phyloP scores from a whole-genome alignment of 2,329 filamentous ascomycete species.

The Sarocladium kiliense region DNA sequence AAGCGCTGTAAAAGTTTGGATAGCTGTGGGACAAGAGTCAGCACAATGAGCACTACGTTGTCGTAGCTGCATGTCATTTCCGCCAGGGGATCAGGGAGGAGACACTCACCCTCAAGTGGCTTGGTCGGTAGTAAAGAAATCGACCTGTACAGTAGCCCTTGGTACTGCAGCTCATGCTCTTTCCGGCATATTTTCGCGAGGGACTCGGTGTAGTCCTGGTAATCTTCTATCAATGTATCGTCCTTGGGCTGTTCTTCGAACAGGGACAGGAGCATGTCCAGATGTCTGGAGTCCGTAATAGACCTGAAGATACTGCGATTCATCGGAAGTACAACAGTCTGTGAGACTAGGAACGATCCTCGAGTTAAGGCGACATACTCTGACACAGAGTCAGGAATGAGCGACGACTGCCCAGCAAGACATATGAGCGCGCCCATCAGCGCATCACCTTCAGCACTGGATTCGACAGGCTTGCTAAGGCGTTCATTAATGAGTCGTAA shows the following conservation, averaged over 20 bases:
- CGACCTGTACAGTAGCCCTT: conserved; percentile 13
- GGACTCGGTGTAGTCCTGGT: conserved; percentile 14
- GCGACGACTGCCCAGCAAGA: conserved; percentile 28
- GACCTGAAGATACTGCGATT: not conserved
- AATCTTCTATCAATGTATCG: conserved; percentile 14
- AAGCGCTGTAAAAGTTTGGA: conserved; percentile 16
- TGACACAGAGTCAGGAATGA: conserved; percentile 30
- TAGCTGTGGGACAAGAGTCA: conserved; percentile 14
- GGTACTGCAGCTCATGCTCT: conserved; percentile 15
- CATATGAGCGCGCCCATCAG: conserved; percentile 29
- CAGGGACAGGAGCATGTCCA: conserved; percentile 16
- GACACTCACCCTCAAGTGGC: conserved; percentile 15
- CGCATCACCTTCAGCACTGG: conserved; percentile 27
- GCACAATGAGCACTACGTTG: too few species aligned
- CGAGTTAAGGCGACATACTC: conserved; percentile 31
- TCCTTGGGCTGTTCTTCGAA: conserved; percentile 18
- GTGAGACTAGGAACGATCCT: conserved; percentile 21
- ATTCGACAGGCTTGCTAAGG: conserved; percentile 20
- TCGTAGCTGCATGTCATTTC: not conserved
- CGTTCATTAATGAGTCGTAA: conserved; percentile 30
- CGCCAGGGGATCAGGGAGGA: not conserved
- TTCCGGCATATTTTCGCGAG: conserved; percentile 16
- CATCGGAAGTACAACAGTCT: conserved; percentile 13
- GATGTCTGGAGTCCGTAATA: conserved; percentile 18
- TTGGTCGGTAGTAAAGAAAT: conserved; percentile 13